These are phyloP conservation scores for Circinella umbellata DNA, from an alignment of 371 early-diverging fungal species.

Conservation along the genomic window DNA sequence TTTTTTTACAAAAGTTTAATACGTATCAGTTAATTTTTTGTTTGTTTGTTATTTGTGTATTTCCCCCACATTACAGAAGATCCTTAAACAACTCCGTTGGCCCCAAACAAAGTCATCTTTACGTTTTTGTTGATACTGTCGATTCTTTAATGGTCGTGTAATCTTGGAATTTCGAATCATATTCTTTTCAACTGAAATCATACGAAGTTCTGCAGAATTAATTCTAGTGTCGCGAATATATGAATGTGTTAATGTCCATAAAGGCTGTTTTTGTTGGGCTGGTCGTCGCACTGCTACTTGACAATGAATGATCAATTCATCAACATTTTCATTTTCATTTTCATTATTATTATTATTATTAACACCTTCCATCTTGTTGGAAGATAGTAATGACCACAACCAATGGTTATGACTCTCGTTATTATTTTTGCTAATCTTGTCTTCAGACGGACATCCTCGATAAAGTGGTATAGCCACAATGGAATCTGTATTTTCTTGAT, in stretches of 20 bases:
- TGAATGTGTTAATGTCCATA: slow-evolving; percentile 13
- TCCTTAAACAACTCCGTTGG: slow-evolving; percentile 11
- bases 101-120: slow-evolving; percentile 25
- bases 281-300: neutral
- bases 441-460: neutral
- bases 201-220: slow-evolving; percentile 16
- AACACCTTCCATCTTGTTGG: too few species aligned
- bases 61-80: neutral
- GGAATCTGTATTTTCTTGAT: neutral
- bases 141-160: slow-evolving; percentile 14
- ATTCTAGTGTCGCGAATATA: slow-evolving; percentile 17
- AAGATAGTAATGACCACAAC: neutral
- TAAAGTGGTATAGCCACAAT: neutral
- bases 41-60: neutral
- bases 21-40: too few species aligned
- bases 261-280: slow-evolving; percentile 13
- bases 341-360: neutral
- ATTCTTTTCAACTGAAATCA: slow-evolving; percentile 11
- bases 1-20: too few species aligned
- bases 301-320: too few species aligned
- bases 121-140: slow-evolving; percentile 6
- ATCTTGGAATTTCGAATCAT: slow-evolving; percentile 19
- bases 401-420: too few species aligned
- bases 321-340: neutral
- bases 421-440: too few species aligned